Evolutionary conservation across 805 yeast genomes (phyloP).

Genomic region (Limtongia smithiae): DNA sequence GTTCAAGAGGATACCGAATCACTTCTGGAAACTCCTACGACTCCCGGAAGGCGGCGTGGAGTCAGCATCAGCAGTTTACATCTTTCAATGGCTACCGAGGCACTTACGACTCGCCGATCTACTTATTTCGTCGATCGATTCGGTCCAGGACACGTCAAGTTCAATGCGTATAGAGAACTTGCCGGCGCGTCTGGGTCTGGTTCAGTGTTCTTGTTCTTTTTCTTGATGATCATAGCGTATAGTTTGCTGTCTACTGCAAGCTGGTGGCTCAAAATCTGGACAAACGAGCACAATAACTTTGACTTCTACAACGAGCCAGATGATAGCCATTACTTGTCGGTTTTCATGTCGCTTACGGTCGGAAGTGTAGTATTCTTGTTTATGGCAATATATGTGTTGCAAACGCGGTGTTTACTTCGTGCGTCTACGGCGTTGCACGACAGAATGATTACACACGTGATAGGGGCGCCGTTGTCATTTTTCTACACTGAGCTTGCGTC

Average conservation of each 20-base stretch:
- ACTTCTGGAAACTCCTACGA: constrained; percentile 29
- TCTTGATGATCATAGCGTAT: constrained; percentile 40
- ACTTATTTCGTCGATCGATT: constrained; percentile 59
- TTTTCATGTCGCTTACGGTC: constrained; percentile 71
- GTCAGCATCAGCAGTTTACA: constrained; percentile 63
- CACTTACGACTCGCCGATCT: constrained; percentile 28
- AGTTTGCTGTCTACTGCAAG: constrained; percentile 46
- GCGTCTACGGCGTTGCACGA: constrained; percentile 71
- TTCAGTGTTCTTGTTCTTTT: constrained; percentile 59
- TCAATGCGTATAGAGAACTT: constrained; percentile 79
- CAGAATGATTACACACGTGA: constrained; percentile 64
- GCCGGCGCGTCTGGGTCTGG: constrained; percentile 80
- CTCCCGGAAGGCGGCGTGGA: constrained; percentile 44
- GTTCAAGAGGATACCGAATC: no score
- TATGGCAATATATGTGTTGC: constrained; percentile 60
- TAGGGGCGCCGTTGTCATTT: constrained; percentile 68
- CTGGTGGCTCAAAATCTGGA: constrained; percentile 95
- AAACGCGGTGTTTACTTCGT: constrained; percentile 75
- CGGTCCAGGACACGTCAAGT: constrained; percentile 92
- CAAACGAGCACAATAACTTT: constrained; percentile 68
- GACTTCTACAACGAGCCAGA: constrained; percentile 60
- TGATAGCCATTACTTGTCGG: constrained; percentile 62
- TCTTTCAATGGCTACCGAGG: constrained; percentile 31
- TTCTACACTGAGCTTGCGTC: constrained; percentile 95
- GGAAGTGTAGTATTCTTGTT: constrained; percentile 56